Conservation (phyloP, 1,139 yeast species). For the Kodamaea arcana region DNA sequence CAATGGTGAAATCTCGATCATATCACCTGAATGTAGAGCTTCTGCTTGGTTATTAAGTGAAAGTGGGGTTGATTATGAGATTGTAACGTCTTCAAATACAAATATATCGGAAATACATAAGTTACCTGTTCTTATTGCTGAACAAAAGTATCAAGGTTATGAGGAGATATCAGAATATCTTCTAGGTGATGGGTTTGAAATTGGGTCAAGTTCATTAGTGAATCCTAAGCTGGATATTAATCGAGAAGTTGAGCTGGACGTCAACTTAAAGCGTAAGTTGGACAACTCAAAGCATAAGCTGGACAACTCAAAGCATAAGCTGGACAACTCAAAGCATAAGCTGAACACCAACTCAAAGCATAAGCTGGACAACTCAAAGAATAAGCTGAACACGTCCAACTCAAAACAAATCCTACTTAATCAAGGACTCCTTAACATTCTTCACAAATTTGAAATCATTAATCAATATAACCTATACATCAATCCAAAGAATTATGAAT, state of each 20-base stretch:
- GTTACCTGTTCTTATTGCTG: conserved; percentile 52
- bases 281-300: background rate
- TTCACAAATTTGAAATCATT: conserved; percentile 40
- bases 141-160: conserved; percentile 42
- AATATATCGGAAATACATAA: conserved; percentile 47
- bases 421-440: conserved; percentile 14
- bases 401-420: background rate
- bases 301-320: no score
- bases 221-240: background rate
- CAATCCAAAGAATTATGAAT: conserved; percentile 61
- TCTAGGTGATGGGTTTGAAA: no score
- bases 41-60: conserved; percentile 28
- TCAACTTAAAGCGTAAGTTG: background rate
- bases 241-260: background rate
- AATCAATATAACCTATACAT: conserved; percentile 62
- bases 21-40: conserved; percentile 41
- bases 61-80: conserved; percentile 12
- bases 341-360: no score
- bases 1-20: conserved; percentile 26
- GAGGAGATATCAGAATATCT: conserved; percentile 36
- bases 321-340: background rate
- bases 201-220: background rate
- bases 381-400: background rate
- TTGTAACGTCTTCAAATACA: conserved; percentile 58
- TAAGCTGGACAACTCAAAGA: background rate